Percentiles rank a stretch among this genome's conserved stretches.
Conservation (phyloP, 2,329 filamentous ascomycete species). For the Tolypocladium nubicola region DNA sequence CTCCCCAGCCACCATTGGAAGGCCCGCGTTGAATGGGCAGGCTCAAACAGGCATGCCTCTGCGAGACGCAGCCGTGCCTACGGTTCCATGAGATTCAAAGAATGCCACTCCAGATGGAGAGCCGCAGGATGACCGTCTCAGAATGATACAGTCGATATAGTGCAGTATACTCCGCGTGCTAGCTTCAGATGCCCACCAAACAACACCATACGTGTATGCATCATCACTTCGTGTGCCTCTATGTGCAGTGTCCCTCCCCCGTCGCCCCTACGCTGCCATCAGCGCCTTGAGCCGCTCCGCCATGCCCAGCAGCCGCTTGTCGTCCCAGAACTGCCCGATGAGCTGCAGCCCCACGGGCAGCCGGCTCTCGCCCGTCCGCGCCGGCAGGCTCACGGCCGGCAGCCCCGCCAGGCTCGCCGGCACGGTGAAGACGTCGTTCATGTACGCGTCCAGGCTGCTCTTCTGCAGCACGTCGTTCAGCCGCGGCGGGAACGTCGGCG, state of each 20-base stretch:
- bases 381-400: slow-evolving; percentile 75
- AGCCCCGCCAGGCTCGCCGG: slow-evolving; percentile 87
- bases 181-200: not conserved
- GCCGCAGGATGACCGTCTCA: not conserved
- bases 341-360: slow-evolving; percentile 54
- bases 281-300: slow-evolving; percentile 28
- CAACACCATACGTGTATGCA: not conserved
- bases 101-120: not conserved
- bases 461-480: slow-evolving; percentile 46
- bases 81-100: too few species aligned
- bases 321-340: slow-evolving; percentile 74
- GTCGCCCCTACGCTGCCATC: not conserved
- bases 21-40: not conserved
- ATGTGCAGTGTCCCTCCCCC: not conserved
- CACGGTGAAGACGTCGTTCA: slow-evolving; percentile 93
- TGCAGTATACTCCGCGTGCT: not conserved
- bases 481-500: slow-evolving; percentile 62
- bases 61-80: not conserved
- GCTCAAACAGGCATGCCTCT: too few species aligned
- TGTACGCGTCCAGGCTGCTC: slow-evolving; percentile 63
- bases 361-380: slow-evolving; percentile 18
- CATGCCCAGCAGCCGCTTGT: slow-evolving; percentile 49
- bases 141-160: not conserved
- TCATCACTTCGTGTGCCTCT: not conserved
- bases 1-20: not conserved